A percentile compares a stretch with the other conserved stretches of the same genome.
phyloP scores from a whole-genome alignment of 495 filamentous ascomycete species.

The Beverwykella pulmonaria region DNA sequence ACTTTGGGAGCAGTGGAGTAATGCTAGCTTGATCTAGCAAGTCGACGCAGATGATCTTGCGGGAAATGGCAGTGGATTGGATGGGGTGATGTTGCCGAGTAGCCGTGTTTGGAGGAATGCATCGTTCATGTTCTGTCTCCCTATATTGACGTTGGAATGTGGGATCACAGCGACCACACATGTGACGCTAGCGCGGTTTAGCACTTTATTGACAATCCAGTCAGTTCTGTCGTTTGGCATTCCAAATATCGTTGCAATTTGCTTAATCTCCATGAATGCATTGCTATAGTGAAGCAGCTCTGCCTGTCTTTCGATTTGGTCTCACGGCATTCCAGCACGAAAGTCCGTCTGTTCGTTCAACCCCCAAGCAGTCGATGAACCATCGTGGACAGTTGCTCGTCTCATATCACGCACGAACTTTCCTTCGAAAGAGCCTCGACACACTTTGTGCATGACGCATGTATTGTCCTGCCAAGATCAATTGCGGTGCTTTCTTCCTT shows the following conservation, averaged over 20 bases:
- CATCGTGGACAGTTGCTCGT: conserved; percentile 35
- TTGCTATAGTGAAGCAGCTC: neutral
- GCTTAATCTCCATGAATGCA: neutral
- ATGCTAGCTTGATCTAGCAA: neutral
- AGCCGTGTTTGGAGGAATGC: neutral
- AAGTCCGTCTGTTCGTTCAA: conserved; percentile 16
- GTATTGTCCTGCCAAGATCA: conserved; percentile 14
- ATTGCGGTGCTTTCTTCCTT: conserved; percentile 51
- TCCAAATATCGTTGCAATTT: neutral
- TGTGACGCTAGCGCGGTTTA: too few species aligned
- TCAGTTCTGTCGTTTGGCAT: neutral
- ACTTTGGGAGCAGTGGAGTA: neutral
- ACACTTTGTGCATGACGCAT: conserved; percentile 20
- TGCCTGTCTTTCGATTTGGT: neutral
- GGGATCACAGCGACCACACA: neutral
- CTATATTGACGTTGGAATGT: neutral
- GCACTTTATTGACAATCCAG: too few species aligned
- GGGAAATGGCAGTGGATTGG: neutral
- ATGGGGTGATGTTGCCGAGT: neutral
- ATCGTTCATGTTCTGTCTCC: neutral
- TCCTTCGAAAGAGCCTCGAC: conserved; percentile 52
- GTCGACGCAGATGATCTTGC: neutral
- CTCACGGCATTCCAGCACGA: conserved; percentile 18
- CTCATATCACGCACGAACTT: conserved; percentile 57
- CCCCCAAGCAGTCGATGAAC: conserved; percentile 18